A percentile compares a stretch with the other conserved stretches of the same genome.
Evolutionary conservation across 1,284 basidiomycete genomes (phyloP).

Genomic region (Malassezia pachydermatis): DNA sequence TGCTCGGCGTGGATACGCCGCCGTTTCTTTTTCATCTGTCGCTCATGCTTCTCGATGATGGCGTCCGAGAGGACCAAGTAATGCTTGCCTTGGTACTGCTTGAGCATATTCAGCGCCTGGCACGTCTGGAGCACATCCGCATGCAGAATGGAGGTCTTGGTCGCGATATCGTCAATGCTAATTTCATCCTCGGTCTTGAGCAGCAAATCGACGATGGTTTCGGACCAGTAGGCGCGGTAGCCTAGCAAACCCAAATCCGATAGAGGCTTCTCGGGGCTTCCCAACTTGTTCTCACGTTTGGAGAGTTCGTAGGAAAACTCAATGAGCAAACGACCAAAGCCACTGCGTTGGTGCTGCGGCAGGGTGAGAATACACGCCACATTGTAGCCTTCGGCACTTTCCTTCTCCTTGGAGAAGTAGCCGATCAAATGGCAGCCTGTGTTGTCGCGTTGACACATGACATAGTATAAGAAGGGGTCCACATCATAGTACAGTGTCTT

Average conservation of each 20-base stretch:
- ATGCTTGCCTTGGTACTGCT: constrained; percentile 90
- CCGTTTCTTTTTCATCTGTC: constrained; percentile 67
- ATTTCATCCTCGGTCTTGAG: constrained; percentile 61
- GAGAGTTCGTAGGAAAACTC: constrained; percentile 97
- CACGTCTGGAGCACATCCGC: constrained; percentile 98
- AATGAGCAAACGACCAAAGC: constrained; percentile 88
- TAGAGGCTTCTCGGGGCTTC: constrained; percentile 94
- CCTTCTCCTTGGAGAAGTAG: constrained; percentile 99
- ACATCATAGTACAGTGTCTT: constrained; percentile 99
- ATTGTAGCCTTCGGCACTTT: constrained; percentile 94
- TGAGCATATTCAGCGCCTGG: constrained; percentile 86
- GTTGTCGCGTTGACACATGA: constrained; percentile 83
- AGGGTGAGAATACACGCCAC: constrained; percentile 96
- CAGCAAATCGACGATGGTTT: constrained; percentile 85
- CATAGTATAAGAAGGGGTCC: constrained; percentile 98
- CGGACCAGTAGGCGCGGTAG: constrained; percentile 95
- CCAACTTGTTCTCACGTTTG: constrained; percentile 90
- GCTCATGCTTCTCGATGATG: constrained; percentile 80
- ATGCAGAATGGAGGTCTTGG: constrained; percentile 90
- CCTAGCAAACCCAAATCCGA: constrained; percentile 84
- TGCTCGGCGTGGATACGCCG: constrained; percentile 68
- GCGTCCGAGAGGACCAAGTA: constrained; percentile 84
- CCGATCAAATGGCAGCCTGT: constrained; percentile 87
- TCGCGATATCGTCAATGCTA: constrained; percentile 92
- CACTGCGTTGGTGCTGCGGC: constrained; percentile 91